Conservation (phyloP, 2,329 filamentous ascomycete genomes). For the Conoideocrella luteorostrata region DNA sequence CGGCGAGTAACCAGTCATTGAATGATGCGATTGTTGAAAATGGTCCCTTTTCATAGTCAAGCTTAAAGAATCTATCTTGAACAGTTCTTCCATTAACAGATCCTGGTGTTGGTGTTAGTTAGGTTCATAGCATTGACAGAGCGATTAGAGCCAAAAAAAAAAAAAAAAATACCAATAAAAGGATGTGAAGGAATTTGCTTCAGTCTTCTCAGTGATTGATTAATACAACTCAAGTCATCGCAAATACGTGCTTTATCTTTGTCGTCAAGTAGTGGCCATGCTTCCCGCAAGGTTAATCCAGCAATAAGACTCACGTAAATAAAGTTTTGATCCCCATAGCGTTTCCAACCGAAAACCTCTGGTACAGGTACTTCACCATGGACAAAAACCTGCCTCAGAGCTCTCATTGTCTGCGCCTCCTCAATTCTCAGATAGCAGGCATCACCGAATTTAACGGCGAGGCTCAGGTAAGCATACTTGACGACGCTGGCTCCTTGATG, state of each 20-base stretch:
- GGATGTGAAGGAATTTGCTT: background rate
- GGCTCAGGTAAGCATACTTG: background rate
- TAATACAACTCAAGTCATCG: slow-evolving; percentile 6
- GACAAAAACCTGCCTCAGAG: background rate
- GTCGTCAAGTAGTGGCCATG: slow-evolving; percentile 12
- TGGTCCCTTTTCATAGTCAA: slow-evolving; percentile 14
- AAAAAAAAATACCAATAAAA: slow-evolving; percentile 2
- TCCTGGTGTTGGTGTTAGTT: slow-evolving; percentile 8
- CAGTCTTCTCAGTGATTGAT: background rate
- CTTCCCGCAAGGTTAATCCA: slow-evolving; percentile 13
- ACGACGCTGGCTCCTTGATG: background rate
- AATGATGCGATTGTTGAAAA: slow-evolving; percentile 13
- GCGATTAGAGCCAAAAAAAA: background rate
- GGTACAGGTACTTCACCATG: background rate
- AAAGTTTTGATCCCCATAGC: slow-evolving; percentile 5
- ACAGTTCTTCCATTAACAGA: slow-evolving; percentile 16
- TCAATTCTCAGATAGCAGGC: background rate
- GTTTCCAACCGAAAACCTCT: slow-evolving; percentile 1
- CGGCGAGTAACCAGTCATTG: slow-evolving; percentile 15
- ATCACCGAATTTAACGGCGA: background rate
- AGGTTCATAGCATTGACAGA: background rate
- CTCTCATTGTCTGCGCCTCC: slow-evolving; percentile 1
- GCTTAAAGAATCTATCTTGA: slow-evolving; percentile 16
- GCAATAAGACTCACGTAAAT: slow-evolving; percentile 17
- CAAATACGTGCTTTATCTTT: slow-evolving; percentile 13